Evolutionary conservation across 331 rosid species (phyloP).

Genomic region (Spiraea crenata): DNA sequence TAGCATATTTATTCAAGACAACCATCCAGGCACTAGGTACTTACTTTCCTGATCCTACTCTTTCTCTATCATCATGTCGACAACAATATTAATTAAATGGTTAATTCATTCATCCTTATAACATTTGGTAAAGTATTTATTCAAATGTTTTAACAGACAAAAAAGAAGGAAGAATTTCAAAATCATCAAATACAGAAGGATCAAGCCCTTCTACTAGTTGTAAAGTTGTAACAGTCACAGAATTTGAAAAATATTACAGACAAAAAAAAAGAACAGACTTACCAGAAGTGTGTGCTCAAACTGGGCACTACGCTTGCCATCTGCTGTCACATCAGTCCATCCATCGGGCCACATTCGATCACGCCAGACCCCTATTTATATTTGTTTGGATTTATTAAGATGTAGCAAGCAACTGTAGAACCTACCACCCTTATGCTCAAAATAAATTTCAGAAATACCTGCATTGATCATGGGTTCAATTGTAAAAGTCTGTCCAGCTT

Average conservation of each 20-base stretch:
- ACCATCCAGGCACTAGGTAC: not conserved
- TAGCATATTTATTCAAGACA: not conserved
- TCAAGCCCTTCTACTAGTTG: not conserved
- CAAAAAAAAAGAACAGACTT: slow-evolving; percentile 17
- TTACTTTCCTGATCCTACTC: not conserved
- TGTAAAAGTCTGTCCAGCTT: slow-evolving; percentile 90
- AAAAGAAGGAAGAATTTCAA: too few species aligned
- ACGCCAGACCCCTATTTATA: slow-evolving; percentile 72
- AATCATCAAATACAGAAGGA: not conserved
- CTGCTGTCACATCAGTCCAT: slow-evolving; percentile 83
- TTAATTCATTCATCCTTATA: not conserved
- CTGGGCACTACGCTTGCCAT: slow-evolving; percentile 94
- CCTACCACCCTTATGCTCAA: not conserved
- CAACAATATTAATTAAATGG: not conserved
- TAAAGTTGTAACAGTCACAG: not conserved
- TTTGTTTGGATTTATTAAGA: slow-evolving; percentile 10
- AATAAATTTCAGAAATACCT: slow-evolving; percentile 39
- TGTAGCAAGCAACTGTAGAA: not conserved
- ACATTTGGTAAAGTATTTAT: not conserved
- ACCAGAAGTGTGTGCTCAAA: slow-evolving; percentile 97
- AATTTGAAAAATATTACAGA: not conserved
- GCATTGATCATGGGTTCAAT: slow-evolving; percentile 98
- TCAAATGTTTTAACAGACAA: too few species aligned
- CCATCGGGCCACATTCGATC: slow-evolving; percentile 98
- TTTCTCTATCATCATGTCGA: not conserved